Percentiles rank a stretch among this genome's conserved stretches.
Evolutionary conservation across 2,329 filamentous ascomycete genomes (phyloP).

Genomic region (Pyrenophora graminea): DNA sequence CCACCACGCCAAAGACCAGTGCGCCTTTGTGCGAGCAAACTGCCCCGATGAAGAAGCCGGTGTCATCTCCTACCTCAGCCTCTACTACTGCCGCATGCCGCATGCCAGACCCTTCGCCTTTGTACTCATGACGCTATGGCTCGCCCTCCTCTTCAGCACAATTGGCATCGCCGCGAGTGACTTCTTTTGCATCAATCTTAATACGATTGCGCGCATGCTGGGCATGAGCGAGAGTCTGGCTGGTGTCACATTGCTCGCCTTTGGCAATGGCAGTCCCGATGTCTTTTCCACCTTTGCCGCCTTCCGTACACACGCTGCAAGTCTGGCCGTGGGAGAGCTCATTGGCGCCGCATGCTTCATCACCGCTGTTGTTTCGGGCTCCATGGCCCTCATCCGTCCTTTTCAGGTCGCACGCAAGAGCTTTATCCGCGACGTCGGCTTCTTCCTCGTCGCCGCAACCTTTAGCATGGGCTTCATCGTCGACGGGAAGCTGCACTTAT

Average conservation of each 20-base stretch:
- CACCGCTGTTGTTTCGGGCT: constrained; percentile 91
- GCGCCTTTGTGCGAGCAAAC: constrained; percentile 79
- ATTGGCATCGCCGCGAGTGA: constrained; percentile 98
- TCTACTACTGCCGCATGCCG: constrained; percentile 85
- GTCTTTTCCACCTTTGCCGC: constrained; percentile 98
- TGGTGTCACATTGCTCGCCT: constrained; percentile 93
- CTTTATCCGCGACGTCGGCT: constrained; percentile 88
- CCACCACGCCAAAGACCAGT: constrained; percentile 76
- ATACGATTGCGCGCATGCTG: constrained; percentile 84
- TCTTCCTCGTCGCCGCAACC: constrained; percentile 83
- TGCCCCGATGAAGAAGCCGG: constrained; percentile 90
- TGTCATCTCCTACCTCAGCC: constrained; percentile 80
- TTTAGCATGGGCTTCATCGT: constrained; percentile 88
- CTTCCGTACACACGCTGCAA: constrained; percentile 96
- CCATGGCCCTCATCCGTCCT: constrained; percentile 94
- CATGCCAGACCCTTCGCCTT: constrained; percentile 78
- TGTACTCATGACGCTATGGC: constrained; percentile 75
- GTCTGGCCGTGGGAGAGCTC: constrained; percentile 91
- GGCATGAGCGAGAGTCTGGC: constrained; percentile 96
- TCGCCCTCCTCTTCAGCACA: constrained; percentile 88
- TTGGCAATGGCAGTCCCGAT: constrained; percentile 97
- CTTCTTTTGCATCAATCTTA: constrained; percentile 96
- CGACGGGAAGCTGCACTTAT: constrained; percentile 80
- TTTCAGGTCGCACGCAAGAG: constrained; percentile 89
- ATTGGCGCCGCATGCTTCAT: constrained; percentile 96